Evolutionary conservation across 2,329 filamentous ascomycete genomes (phyloP).

Genomic region (Raffaelea ambrosiae): DNA sequence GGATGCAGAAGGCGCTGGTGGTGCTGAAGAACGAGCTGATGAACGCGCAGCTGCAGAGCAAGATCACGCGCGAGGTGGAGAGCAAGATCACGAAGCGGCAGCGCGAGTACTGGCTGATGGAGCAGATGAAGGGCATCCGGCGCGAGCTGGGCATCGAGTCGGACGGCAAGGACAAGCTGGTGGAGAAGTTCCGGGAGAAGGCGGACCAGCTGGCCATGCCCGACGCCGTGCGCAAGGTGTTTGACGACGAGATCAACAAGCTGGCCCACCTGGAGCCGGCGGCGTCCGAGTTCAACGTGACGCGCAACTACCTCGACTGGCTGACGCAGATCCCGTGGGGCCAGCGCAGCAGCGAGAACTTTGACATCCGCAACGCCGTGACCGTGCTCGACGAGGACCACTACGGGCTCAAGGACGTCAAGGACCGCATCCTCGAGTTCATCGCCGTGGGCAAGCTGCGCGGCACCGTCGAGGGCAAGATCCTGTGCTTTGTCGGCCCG

Average conservation of each 20-base stretch:
- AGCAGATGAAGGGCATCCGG: slow-evolving; percentile 98
- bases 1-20: slow-evolving; percentile 82
- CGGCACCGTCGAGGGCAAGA: slow-evolving; percentile 96
- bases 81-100: slow-evolving; percentile 96
- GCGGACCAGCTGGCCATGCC: slow-evolving; percentile 92
- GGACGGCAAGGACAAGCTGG: slow-evolving; percentile 95
- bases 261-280: slow-evolving; percentile 89
- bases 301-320: slow-evolving; percentile 97
- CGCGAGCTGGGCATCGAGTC: slow-evolving; percentile 93
- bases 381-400: slow-evolving; percentile 92
- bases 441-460: slow-evolving; percentile 96
- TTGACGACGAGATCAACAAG: slow-evolving; percentile 97
- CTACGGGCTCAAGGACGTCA: slow-evolving; percentile 94
- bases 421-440: slow-evolving; percentile 95
- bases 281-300: slow-evolving; percentile 97
- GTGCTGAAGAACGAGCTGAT: slow-evolving; percentile 97
- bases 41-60: slow-evolving; percentile 93
- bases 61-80: slow-evolving; percentile 97
- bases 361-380: slow-evolving; percentile 85
- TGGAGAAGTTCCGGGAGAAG: slow-evolving; percentile 97
- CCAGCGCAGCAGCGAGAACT: slow-evolving; percentile 90
- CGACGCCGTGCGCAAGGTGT: slow-evolving; percentile 91
- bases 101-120: slow-evolving; percentile 97
- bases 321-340: slow-evolving; percentile 98
- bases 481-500: slow-evolving; percentile 92